Base-by-base conservation (phyloP, 768 basidiomycete species). In the Dioszegia hungarica region DNA sequence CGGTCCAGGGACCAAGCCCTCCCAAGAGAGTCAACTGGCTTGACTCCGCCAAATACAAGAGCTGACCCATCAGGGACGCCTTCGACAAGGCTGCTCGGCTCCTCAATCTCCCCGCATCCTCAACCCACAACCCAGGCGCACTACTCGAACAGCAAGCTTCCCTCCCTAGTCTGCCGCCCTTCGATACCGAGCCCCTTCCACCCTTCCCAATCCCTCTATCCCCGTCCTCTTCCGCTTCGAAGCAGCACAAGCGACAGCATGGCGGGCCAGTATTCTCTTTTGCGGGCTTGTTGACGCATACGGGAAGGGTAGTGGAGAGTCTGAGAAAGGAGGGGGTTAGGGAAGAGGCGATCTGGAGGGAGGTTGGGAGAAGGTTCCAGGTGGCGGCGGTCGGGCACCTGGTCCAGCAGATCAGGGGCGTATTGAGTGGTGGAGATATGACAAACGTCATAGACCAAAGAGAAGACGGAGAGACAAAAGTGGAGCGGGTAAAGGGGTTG, bases 61-160 rank as follows among this genome's bases (percentile, higher is more conserved):
- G n/a, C n/a, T n/a, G n/a, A n/a, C n/a, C n/a, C n/a, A n/a, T 19
- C 56, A 79, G 78, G 1, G 82, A 86, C 45, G 80, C 86, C 0
- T 88, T 89, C 64, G 93, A 97, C 78, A 90, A 90, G 70, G 86
- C 86, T 11, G 84, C 89, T 0, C 81, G 85, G 25, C 77, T 86
- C 52, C 80, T 98, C 10, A 74, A 79, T 1, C 80, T 97, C 28
- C 80, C 83, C 3, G 60, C 55, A 5, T 45, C 52, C 6, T 48
- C 61, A 0, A 33, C 62, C 14, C 43, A 36, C 22, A 60, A 57
- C 9, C 64, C 59, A 5, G 63, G 63, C 19, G 57, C 70, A 20
- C 39, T 60, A 40, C 59, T 66, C 12, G 59, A 66, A 45, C 10
- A 55, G 37, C 59, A 67, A 54, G 62, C 67, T 33, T n/a, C 63